A percentile compares a stretch with the other conserved stretches of the same genome.
phyloP scores from a whole-genome alignment of 2,329 filamentous ascomycete genomes.

The Phaeosphaeria sp. region DNA sequence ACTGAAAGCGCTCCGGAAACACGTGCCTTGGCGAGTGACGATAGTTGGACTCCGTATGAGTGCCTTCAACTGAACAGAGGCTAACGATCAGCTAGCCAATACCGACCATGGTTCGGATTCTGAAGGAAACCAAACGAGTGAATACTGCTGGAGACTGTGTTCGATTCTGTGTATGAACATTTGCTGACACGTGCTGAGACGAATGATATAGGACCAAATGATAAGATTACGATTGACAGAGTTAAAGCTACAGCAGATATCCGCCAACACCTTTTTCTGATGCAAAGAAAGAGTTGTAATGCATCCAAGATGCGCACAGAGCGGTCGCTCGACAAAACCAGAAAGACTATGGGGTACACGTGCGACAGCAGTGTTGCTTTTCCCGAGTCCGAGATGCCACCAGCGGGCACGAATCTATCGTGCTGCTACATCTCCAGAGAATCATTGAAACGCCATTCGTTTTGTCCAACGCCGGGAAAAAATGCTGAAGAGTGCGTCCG shows the following conservation, averaged over 20 bases:
- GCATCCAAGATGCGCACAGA: neutral
- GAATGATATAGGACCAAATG: no score
- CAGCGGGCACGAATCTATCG: neutral
- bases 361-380: slow-evolving; percentile 21
- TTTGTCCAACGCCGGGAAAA: slow-evolving; percentile 33
- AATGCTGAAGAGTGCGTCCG: neutral
- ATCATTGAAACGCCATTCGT: slow-evolving; percentile 26
- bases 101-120: no score
- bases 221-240: neutral
- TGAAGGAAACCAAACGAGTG: no score
- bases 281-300: slow-evolving; percentile 11
- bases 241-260: slow-evolving; percentile 7
- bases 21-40: neutral
- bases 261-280: slow-evolving; percentile 11
- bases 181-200: neutral
- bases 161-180: neutral
- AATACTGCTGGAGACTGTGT: no score
- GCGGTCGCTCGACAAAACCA: neutral
- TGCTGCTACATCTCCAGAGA: neutral
- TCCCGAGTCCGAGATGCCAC: slow-evolving; percentile 8
- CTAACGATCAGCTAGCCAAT: neutral
- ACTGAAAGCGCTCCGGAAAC: neutral
- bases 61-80: neutral
- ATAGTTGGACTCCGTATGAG: neutral
- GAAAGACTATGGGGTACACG: neutral